phyloP scores from a whole-genome alignment of 768 basidiomycete genomes.

The Hebeloma cylindrosporum region DNA sequence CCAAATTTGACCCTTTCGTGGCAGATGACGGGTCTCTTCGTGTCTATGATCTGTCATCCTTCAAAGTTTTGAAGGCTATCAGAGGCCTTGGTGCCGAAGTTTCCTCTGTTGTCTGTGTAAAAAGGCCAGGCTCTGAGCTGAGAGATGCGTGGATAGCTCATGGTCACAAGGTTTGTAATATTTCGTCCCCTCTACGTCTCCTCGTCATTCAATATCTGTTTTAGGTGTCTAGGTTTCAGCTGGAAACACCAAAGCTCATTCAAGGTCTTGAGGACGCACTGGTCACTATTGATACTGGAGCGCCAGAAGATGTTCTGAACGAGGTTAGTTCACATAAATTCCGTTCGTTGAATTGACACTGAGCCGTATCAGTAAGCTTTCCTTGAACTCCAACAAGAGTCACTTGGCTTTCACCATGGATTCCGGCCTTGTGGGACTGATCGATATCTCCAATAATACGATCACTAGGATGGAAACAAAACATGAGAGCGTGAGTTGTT shows the following conservation, averaged over 20 bases:
- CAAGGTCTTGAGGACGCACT: slow-evolving; percentile 50
- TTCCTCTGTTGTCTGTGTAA: slow-evolving; percentile 56
- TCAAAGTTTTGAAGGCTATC: slow-evolving; percentile 63
- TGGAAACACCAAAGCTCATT: slow-evolving; percentile 54
- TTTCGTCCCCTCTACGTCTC: neutral
- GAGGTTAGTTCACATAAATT: slow-evolving; percentile 48
- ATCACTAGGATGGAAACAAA: slow-evolving; percentile 58
- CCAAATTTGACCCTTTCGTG: neutral
- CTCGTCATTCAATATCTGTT: neutral
- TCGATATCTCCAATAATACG: slow-evolving; percentile 53
- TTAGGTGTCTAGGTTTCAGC: slow-evolving; percentile 45
- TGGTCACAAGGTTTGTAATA: slow-evolving; percentile 50
- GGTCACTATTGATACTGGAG: slow-evolving; percentile 44
- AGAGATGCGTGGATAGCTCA: slow-evolving; percentile 66
- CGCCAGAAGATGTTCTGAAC: slow-evolving; percentile 58
- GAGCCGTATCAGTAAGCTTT: slow-evolving; percentile 56
- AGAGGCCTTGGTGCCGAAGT: slow-evolving; percentile 57
- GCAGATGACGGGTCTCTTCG: slow-evolving; percentile 71
- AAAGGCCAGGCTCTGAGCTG: slow-evolving; percentile 39
- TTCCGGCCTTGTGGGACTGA: slow-evolving; percentile 62
- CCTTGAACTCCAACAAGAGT: slow-evolving; percentile 52
- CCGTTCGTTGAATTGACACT: slow-evolving; percentile 13
- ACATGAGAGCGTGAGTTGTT: slow-evolving; percentile 60
- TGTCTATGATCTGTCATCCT: slow-evolving; percentile 58
- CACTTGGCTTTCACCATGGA: slow-evolving; percentile 71